Conservation (phyloP, 2,329 filamentous ascomycete genomes). For the Penicillium brevicompactum region DNA sequence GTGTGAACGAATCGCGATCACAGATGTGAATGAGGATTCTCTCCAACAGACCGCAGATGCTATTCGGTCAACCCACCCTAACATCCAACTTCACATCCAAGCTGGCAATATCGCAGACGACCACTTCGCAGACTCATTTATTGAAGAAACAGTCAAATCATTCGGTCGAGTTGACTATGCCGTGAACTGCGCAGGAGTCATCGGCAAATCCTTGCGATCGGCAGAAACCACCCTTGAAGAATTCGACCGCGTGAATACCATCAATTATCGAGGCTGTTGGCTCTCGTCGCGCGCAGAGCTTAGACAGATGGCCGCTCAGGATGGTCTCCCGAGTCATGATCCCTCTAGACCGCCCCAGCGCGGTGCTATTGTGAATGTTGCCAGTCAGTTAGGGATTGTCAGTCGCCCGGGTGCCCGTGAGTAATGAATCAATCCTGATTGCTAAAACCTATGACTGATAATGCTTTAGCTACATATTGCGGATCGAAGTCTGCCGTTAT, state of each 20-base stretch:
- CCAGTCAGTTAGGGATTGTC: slow-evolving; percentile 56
- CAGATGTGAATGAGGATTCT: slow-evolving; percentile 51
- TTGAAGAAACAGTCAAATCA: slow-evolving; percentile 9
- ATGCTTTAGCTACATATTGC: slow-evolving; percentile 54
- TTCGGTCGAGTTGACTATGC: slow-evolving; percentile 58
- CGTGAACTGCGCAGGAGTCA: slow-evolving; percentile 59
- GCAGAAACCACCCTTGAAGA: slow-evolving; percentile 50
- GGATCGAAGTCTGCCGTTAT: slow-evolving; percentile 62
- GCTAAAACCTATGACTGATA: background rate
- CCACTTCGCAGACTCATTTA: slow-evolving; percentile 44
- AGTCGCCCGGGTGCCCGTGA: slow-evolving; percentile 49
- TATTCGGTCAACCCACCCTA: slow-evolving; percentile 37
- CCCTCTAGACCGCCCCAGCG: slow-evolving; percentile 39
- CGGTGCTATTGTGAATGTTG: slow-evolving; percentile 56
- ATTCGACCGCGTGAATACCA: slow-evolving; percentile 57
- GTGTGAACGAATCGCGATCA: slow-evolving; percentile 56
- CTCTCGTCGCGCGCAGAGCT: slow-evolving; percentile 50
- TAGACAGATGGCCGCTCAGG: slow-evolving; percentile 50
- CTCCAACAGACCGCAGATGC: slow-evolving; percentile 34
- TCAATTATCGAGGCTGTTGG: slow-evolving; percentile 60
- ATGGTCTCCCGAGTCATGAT: slow-evolving; percentile 45
- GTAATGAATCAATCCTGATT: slow-evolving; percentile 18
- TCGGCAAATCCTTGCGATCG: slow-evolving; percentile 27
- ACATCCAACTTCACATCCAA: slow-evolving; percentile 34
- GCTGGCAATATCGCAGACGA: slow-evolving; percentile 55